These are phyloP conservation scores for Eucalyptus victrix DNA, from an alignment of 345 rosid species.

Conservation along the genomic window DNA sequence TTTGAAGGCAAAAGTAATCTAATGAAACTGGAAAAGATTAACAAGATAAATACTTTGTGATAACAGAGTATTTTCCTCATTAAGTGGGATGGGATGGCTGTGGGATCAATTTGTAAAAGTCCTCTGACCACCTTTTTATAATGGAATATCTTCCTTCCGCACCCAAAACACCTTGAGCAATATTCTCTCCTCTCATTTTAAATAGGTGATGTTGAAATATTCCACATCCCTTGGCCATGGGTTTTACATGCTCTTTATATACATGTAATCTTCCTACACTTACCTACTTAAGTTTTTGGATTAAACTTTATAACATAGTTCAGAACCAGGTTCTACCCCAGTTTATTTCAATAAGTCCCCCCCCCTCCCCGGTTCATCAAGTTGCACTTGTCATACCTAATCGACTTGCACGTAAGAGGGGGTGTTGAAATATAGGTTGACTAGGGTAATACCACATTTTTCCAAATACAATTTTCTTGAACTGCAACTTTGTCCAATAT, in stretches of 20 bases:
- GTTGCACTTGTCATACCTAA: background rate
- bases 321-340: background rate
- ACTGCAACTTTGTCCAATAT: background rate
- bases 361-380: background rate
- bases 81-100: background rate
- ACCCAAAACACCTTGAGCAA: background rate
- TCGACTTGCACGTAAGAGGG: background rate
- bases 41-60: background rate
- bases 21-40: background rate
- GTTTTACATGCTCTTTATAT: background rate
- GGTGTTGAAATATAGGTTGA: background rate
- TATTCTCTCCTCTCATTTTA: background rate
- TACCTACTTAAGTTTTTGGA: background rate
- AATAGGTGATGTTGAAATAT: background rate
- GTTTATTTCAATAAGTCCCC: background rate
- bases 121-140: background rate
- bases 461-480: background rate
- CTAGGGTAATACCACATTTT: background rate
- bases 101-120: background rate
- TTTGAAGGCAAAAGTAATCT: background rate
- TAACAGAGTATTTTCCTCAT: background rate
- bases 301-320: background rate
- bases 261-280: background rate
- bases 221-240: background rate
- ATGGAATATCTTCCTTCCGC: background rate